A percentile compares a stretch with the other conserved stretches of the same genome.
Conservation (phyloP, 2,329 filamentous ascomycete species). For the Biscogniauxia marginata region DNA sequence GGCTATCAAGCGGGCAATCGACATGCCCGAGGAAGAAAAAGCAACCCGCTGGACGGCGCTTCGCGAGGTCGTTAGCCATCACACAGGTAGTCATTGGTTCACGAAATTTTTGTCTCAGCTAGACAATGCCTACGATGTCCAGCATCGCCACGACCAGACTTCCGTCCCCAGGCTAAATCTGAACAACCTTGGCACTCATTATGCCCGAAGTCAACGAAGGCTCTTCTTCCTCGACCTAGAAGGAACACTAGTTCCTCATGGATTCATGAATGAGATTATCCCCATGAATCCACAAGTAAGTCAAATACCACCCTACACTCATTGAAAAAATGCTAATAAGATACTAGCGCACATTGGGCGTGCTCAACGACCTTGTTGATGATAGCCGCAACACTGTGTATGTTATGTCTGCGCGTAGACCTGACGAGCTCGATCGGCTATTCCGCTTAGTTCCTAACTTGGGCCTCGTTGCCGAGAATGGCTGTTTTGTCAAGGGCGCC, state of each 20-base stretch:
- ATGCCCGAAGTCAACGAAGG: slow-evolving; percentile 63
- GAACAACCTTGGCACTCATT: slow-evolving; percentile 61
- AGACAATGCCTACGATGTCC: slow-evolving; percentile 75
- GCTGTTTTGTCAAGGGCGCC: slow-evolving; percentile 79
- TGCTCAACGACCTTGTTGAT: slow-evolving; percentile 75
- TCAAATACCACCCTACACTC: not conserved
- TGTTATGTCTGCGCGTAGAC: slow-evolving; percentile 86
- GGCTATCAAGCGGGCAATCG: slow-evolving; percentile 78
- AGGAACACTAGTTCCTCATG: slow-evolving; percentile 86
- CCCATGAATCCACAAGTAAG: slow-evolving; percentile 71
- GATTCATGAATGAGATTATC: slow-evolving; percentile 79
- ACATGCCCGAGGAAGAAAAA: slow-evolving; percentile 77
- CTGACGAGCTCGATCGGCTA: slow-evolving; percentile 82
- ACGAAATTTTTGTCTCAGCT: slow-evolving; percentile 71
- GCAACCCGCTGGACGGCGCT: slow-evolving; percentile 71
- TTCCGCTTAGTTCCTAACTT: slow-evolving; percentile 82
- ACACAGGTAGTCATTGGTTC: slow-evolving; percentile 86
- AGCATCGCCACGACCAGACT: slow-evolving; percentile 79
- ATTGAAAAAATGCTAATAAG: slow-evolving; percentile 6
- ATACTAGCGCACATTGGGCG: slow-evolving; percentile 70
- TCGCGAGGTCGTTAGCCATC: slow-evolving; percentile 69
- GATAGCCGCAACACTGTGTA: slow-evolving; percentile 85
- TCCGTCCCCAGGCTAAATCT: slow-evolving; percentile 83
- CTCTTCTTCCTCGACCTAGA: slow-evolving; percentile 94
- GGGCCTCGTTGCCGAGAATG: slow-evolving; percentile 91